Percentiles rank a stretch among this genome's conserved stretches.
Conservation (phyloP, 1,284 basidiomycete species). For the Cyathus olla region DNA sequence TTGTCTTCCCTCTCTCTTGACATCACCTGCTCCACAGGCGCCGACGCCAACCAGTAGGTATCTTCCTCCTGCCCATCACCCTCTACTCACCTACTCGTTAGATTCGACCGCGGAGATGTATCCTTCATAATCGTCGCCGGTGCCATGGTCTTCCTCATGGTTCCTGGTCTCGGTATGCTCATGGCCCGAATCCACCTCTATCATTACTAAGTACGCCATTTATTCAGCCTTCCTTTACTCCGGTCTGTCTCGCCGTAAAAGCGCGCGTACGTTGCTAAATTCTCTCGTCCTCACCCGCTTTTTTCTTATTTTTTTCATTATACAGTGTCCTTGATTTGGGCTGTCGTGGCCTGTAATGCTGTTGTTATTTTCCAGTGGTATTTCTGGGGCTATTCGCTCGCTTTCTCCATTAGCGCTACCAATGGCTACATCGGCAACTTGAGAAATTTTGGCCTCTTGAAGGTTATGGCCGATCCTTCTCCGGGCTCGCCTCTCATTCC, state of each 20-base stretch:
- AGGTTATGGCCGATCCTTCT: constrained; percentile 83
- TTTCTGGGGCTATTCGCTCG: constrained; percentile 88
- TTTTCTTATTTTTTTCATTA: neutral
- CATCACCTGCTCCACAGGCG: neutral
- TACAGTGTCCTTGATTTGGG: constrained; percentile 75
- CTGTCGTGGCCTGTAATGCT: constrained; percentile 77
- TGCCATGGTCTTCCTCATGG: constrained; percentile 86
- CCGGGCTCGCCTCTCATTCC: constrained; percentile 81
- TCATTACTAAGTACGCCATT: constrained; percentile 9
- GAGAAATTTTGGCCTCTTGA: constrained; percentile 73
- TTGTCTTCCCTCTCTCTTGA: neutral
- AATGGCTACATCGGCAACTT: constrained; percentile 88
- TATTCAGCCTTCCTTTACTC: constrained; percentile 85
- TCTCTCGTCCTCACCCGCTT: neutral
- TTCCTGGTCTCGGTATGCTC: constrained; percentile 74
- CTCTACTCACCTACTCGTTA: constrained; percentile 14
- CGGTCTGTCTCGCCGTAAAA: constrained; percentile 84
- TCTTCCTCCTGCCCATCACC: neutral
- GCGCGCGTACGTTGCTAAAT: constrained; percentile 53
- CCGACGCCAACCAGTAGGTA: neutral
- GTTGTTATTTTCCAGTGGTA: constrained; percentile 93
- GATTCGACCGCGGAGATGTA: constrained; percentile 79
- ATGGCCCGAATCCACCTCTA: neutral
- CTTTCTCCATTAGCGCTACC: constrained; percentile 82
- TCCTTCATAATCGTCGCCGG: constrained; percentile 84